A percentile compares a stretch with the other conserved stretches of the same genome.
phyloP scores from a whole-genome alignment of 2,329 filamentous ascomycete genomes.

The Colletotrichum viniferum region DNA sequence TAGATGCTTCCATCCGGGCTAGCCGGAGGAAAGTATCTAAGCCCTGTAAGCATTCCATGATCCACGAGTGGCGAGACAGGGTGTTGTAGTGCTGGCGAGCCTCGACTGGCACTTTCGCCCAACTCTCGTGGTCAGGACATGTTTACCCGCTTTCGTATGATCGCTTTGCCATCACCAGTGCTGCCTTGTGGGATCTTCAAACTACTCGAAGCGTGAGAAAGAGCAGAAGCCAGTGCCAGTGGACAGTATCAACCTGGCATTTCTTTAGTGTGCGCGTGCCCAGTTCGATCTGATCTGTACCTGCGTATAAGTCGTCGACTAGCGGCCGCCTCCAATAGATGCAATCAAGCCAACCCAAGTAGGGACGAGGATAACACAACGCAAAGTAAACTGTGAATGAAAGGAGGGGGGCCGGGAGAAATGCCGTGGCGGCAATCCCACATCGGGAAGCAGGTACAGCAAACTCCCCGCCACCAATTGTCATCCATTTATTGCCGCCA shows the following conservation, averaged over 20 bases:
- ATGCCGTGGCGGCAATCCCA: neutral
- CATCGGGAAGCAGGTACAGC: neutral
- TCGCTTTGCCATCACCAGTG: neutral
- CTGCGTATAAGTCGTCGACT: neutral
- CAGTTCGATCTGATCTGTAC: neutral
- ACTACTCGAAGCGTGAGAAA: neutral
- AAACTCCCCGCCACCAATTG: neutral
- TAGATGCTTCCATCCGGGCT: neutral
- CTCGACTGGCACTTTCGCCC: neutral
- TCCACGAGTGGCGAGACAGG: neutral
- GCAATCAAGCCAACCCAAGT: neutral
- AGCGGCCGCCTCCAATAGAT: neutral
- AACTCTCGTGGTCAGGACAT: neutral
- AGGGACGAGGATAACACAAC: neutral
- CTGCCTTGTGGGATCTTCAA: neutral
- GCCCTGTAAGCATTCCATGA: neutral
- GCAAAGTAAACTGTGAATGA: neutral
- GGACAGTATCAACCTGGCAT: neutral
- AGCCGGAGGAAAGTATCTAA: neutral
- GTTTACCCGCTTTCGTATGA: neutral
- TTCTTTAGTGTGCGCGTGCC: neutral
- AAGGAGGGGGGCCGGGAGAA: neutral
- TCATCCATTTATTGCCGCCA: neutral
- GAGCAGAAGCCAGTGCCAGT: neutral
- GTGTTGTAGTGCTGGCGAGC: neutral